A percentile compares a stretch with the other conserved stretches of the same genome.
Evolutionary conservation across 2,329 filamentous ascomycete genomes (phyloP).

Genomic region (Stylonectria norvegica): DNA sequence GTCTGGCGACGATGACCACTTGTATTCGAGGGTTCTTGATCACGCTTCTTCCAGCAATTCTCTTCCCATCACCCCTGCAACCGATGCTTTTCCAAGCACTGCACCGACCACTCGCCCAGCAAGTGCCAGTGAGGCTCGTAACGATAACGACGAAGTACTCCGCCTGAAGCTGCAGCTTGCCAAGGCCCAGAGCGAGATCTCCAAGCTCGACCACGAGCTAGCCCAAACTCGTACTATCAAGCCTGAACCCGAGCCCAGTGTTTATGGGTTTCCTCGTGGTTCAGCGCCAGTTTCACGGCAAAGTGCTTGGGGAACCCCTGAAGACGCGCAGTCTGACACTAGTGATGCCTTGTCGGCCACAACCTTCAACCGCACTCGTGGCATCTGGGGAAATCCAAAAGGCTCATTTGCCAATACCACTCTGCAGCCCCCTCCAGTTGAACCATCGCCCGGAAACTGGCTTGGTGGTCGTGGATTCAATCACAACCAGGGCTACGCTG

Average conservation of each 20-base stretch:
- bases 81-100: conserved; percentile 49
- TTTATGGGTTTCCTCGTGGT: conserved; percentile 18
- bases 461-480: conserved; percentile 39
- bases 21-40: conserved; percentile 39
- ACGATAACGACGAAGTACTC: conserved; percentile 56
- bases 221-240: conserved; percentile 60
- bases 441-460: conserved; percentile 43
- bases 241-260: conserved; percentile 40
- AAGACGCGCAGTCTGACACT: conserved; percentile 56
- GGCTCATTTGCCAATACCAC: conserved; percentile 34
- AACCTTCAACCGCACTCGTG: conserved; percentile 51
- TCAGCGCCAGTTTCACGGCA: conserved; percentile 33
- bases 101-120: conserved; percentile 51
- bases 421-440: conserved; percentile 35
- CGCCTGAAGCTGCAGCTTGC: conserved; percentile 69
- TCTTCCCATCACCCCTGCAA: conserved; percentile 60
- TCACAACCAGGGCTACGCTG: conserved; percentile 39
- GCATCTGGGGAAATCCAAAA: conserved; percentile 55
- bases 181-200: conserved; percentile 66
- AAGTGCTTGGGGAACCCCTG: conserved; percentile 50
- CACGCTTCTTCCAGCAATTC: conserved; percentile 55
- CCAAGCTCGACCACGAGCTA: conserved; percentile 68
- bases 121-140: conserved; percentile 43
- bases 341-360: conserved; percentile 52
- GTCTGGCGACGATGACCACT: conserved; percentile 34